Percentiles rank a stretch among this genome's conserved stretches.
These are phyloP conservation scores for Mycosarcoma maydis DNA, from an alignment of 1,284 basidiomycete species.

Conservation along the genomic window DNA sequence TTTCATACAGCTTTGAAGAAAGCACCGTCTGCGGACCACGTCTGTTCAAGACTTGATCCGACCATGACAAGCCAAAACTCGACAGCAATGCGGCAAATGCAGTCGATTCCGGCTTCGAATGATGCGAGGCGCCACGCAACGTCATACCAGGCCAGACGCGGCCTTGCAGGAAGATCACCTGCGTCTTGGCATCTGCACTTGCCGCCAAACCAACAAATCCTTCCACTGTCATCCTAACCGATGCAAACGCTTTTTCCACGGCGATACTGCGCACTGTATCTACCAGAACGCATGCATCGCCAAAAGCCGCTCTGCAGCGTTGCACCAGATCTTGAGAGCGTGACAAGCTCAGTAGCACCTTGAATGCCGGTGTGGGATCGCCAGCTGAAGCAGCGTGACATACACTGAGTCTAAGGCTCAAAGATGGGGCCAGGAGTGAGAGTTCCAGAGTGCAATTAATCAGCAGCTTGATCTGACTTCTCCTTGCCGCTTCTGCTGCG, in stretches of 20 bases:
- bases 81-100: constrained; percentile 10
- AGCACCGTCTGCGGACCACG: not conserved
- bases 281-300: not conserved
- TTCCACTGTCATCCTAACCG: constrained; percentile 9
- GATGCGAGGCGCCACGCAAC: not conserved
- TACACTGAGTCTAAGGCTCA: constrained; percentile 7
- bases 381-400: constrained; percentile 6
- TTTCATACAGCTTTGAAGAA: constrained; percentile 7
- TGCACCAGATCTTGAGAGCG: constrained; percentile 8
- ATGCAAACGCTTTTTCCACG: not conserved
- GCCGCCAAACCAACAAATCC: constrained; percentile 5
- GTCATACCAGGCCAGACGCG: constrained; percentile 8
- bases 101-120: constrained; percentile 3
- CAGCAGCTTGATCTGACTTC: constrained; percentile 3
- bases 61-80: constrained; percentile 10
- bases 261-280: constrained; percentile 1
- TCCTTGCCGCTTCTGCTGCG: constrained; percentile 9
- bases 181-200: not conserved
- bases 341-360: constrained; percentile 10
- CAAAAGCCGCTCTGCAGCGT: constrained; percentile 9
- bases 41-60: not conserved
- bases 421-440: constrained; percentile 10
- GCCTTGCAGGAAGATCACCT: constrained; percentile 13
- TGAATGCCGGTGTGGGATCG: not conserved
- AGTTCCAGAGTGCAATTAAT: constrained; percentile 12